Evolutionary conservation across 176 grass and related monocot genomes (phyloP).

Genomic region (Oropetium thomaeum): DNA sequence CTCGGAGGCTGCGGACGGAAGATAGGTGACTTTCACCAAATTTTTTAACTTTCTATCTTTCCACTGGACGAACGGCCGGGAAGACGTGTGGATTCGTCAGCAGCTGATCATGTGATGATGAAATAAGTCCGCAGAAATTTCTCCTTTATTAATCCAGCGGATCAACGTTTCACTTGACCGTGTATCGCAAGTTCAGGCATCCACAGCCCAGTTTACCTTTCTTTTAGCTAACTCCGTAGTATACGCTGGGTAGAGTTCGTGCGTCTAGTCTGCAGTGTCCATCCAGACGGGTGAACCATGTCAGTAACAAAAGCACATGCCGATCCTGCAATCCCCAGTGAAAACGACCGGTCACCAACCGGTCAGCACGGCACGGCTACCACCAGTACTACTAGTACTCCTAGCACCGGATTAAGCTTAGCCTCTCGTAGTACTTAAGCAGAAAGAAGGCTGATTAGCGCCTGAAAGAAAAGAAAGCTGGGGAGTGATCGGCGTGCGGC

Average conservation of each 20-base stretch:
- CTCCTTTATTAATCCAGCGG: background rate
- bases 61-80: background rate
- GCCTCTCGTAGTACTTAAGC: background rate
- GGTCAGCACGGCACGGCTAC: background rate
- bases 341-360: conserved; percentile 22
- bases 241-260: too few species aligned
- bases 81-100: background rate
- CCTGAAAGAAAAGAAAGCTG: background rate
- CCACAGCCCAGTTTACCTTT: background rate
- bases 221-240: background rate
- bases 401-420: background rate
- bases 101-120: background rate
- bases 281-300: background rate
- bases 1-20: background rate
- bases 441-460: background rate
- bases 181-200: too few species aligned
- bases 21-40: background rate
- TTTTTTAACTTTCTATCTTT: background rate
- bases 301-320: background rate
- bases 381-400: background rate
- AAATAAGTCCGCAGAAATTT: background rate
- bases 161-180: background rate
- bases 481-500: conserved; percentile 21
- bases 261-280: too few species aligned
- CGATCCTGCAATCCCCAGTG: conserved; percentile 32